Evolutionary conservation across 306 rosid genomes (phyloP), one percentile per base, ranked within the genome.

Genomic region (Sesbania bispinosa): DNA sequence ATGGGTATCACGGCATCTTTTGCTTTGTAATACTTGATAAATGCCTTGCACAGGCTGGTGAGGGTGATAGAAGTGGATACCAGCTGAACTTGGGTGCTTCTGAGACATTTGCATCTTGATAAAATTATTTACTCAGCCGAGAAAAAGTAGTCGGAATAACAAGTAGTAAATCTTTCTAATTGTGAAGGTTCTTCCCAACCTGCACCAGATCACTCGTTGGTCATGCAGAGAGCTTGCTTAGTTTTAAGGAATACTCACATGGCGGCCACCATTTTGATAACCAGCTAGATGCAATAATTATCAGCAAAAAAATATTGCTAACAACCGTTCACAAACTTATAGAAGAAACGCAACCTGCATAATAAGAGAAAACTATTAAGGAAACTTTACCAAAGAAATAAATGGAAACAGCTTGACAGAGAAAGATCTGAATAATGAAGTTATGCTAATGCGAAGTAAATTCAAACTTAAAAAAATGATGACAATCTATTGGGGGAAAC

Each of bases 71-170:
- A 86, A 54, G 30, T 83, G 75, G 48, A 88, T 43, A 51, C 26
- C 55, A 48, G 82, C 82, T 24, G 83, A 69, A 48, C 41, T 60
- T 62, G 65, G 80, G 62, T 74, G 85, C 4, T 83, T 82, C 69
- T 62, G 80, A 71, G 92, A 83, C 4, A 77, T 73, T 85, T 84
- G 88, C 97, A 93, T 93, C 69, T 69, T 26, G 55, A 59, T 48
- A 26, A 35, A 51, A 29, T 42, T 41, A 20, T 30, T 16, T 35
- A 59, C 74, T 20, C 6, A 2, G 26, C 35, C 18, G 36, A 61
- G 50, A 41, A 61, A 64, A 6, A 21, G 19, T n/a, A 41, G 29
- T 20, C 14, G 50, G 30, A 41, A 23, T 47, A 21, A 10, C 32
- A 5, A 63, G 16, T 57, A 24, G 15, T 14, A 15, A 13, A 43